Evolutionary conservation across 129 eudicot species (phyloP), one percentile per base, ranked within the genome.

Genomic region (Centaurea solstitialis): DNA sequence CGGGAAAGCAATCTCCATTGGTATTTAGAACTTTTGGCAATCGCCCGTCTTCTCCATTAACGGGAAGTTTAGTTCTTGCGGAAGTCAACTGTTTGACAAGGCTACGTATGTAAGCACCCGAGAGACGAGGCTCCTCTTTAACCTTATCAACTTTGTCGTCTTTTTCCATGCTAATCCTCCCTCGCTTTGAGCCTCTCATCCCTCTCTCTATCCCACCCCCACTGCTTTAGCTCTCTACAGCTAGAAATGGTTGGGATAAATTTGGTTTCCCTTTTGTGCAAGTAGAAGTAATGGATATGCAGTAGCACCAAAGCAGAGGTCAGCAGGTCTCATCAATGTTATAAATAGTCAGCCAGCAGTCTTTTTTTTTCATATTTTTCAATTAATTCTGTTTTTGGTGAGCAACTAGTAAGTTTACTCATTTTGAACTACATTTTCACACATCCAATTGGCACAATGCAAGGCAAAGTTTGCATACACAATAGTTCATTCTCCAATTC

Each of bases 101-200:
- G 87, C 82, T 92, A 18, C 96, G 88, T 24, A 94, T 86, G 79
- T 90, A 92, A 70, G 93, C 89, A 77, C 91, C 96, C 0, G 97
- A 90, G 75, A 94, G 86, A 72, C 68, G 89, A 18, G 95, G 87
- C 33, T 89, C 89, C 76, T 88, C 88, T 64, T 3, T 33, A 33
- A 33, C 37, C 37, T 33, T 33, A 33, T 84, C 82, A 71, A 80
- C 76, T 66, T 79, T 86, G 43, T 84, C 84, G 43, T 84, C 84
- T 26, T 50, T 75, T 50, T 88, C 90, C 75, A 83, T 79, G 37
- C 50, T 39, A 15, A 50, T 50, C 69, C 75, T 79, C 12, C 73
- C 73, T 84, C 81, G 85, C 80, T 79, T 88, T 72, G 91, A 85
- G 70, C 87, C 89, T 73, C 89, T 88, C 94, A 88, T 88, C 8